Base-by-base conservation (phyloP, 2,329 filamentous ascomycete genomes). In the Venturia oleaginea region DNA sequence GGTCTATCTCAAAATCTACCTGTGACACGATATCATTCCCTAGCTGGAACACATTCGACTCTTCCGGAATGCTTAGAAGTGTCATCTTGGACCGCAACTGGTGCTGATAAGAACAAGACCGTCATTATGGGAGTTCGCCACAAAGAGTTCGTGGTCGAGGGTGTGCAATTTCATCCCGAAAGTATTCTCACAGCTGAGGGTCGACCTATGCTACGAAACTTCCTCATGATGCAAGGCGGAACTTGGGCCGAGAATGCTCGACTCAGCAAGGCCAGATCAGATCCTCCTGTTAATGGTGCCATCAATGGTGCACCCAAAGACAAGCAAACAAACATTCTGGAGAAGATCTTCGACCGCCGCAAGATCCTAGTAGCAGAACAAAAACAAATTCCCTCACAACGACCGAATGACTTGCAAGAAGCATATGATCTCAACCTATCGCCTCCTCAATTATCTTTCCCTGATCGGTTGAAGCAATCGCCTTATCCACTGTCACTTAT, bases 71-170 rank as follows among this genome's bases (percentile, higher is more conserved):
- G 86, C 67, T 83, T 99, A 51, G 91, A 99, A 74, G 85, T 97
- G 8, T 91, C 91, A 1, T 96, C 94, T 55, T 96, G 91, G 88
- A 91, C 94, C 64, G 83, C 86, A 38, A 85, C 85, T 68, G 86
- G 87, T n/a, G 78, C 80, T 19, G 90, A 92, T 72, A 87, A 87
- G 62, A 86, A 85, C 37, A 91, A 89, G 68, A 90, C 90, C 37
- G 86, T 97, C 66, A 99, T 99, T 70, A 97, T 97, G 89, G 94
- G 94, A 59, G 90, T 99, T 57, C 87, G 94, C 57, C 94, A 99
- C 80, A 96, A 93, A 79, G 85, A 94, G 72, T 89, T 88, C 71
- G 84, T 90, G 1, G 83, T 97, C n/a, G 94, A 99, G 75, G 94
- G 92, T 48, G 94, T 99, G 19, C 94, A 99, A 73, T 99, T 97